A percentile compares a stretch with the other conserved stretches of the same genome.
phyloP scores from a whole-genome alignment of 2,329 filamentous ascomycete genomes.

The Leptosphaerulina australis region DNA sequence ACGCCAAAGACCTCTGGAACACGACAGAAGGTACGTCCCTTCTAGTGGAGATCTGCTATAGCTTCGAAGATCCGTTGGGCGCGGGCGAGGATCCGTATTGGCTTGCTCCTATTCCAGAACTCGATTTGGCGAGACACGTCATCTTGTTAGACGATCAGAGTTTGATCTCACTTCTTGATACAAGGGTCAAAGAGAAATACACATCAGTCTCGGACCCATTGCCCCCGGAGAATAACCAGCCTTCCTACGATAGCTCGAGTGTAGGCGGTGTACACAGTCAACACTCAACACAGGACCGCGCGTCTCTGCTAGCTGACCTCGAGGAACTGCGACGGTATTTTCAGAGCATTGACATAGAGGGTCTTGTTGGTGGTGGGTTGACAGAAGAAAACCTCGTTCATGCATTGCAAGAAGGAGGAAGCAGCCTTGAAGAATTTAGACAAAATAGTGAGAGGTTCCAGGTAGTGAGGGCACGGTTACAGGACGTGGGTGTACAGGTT shows the following conservation, averaged over 20 bases:
- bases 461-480: slow-evolving; percentile 24
- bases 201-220: slow-evolving; percentile 80
- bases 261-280: not conserved
- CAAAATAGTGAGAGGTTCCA: slow-evolving; percentile 35
- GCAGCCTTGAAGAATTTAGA: slow-evolving; percentile 36
- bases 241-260: slow-evolving; percentile 27
- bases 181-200: slow-evolving; percentile 59
- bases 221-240: slow-evolving; percentile 64
- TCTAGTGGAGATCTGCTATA: slow-evolving; percentile 71
- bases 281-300: slow-evolving; percentile 13
- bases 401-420: slow-evolving; percentile 30
- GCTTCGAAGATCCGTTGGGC: slow-evolving; percentile 41
- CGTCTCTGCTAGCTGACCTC: slow-evolving; percentile 33
- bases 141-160: slow-evolving; percentile 76
- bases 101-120: slow-evolving; percentile 37
- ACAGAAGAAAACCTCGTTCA: slow-evolving; percentile 28
- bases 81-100: slow-evolving; percentile 40
- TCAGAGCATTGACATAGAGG: slow-evolving; percentile 31
- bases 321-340: slow-evolving; percentile 39
- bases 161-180: slow-evolving; percentile 73
- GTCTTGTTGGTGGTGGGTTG: slow-evolving; percentile 23
- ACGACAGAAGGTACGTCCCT: slow-evolving; percentile 72
- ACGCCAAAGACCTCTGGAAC: slow-evolving; percentile 85
- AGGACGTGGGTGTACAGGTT: slow-evolving; percentile 35
- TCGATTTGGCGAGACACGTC: slow-evolving; percentile 72